phyloP scores from a whole-genome alignment of 768 basidiomycete species.

The Amanita polypyramis region DNA sequence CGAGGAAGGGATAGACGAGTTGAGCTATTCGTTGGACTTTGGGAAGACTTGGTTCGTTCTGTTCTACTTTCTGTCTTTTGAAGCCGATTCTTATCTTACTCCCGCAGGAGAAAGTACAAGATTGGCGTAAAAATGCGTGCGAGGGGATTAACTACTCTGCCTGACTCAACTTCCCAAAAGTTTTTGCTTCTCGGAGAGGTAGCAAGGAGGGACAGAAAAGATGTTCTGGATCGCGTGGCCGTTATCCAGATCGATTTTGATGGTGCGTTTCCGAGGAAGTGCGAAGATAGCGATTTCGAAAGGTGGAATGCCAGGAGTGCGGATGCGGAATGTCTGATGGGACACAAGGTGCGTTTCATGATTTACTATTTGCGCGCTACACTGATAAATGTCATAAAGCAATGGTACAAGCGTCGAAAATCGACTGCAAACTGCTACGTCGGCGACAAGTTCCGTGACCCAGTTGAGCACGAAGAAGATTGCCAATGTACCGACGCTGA shows the following conservation, averaged over 20 bases:
- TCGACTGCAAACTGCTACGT: slow-evolving; percentile 79
- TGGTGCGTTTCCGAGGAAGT: slow-evolving; percentile 55
- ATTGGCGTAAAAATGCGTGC: slow-evolving; percentile 66
- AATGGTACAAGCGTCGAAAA: slow-evolving; percentile 90
- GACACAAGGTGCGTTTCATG: slow-evolving; percentile 61
- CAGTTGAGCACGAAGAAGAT: slow-evolving; percentile 69
- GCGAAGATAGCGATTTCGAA: slow-evolving; percentile 66
- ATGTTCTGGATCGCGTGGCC: slow-evolving; percentile 50
- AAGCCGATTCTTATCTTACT: not conserved
- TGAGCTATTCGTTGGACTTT: slow-evolving; percentile 75
- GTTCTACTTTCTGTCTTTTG: not conserved
- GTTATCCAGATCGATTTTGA: slow-evolving; percentile 81
- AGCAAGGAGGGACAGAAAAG: slow-evolving; percentile 43
- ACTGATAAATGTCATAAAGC: slow-evolving; percentile 32
- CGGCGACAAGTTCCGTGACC: slow-evolving; percentile 82
- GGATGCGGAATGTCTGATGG: slow-evolving; percentile 80
- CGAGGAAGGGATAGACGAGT: slow-evolving; percentile 58
- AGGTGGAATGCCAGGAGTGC: slow-evolving; percentile 72
- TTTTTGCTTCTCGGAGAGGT: slow-evolving; percentile 84
- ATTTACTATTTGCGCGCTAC: not conserved
- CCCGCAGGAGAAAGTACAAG: slow-evolving; percentile 53
- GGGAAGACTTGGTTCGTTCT: slow-evolving; percentile 70
- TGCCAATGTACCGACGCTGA: slow-evolving; percentile 83
- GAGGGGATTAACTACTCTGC: slow-evolving; percentile 74
- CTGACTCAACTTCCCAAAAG: slow-evolving; percentile 94